Conservation (phyloP, 345 rosid species). For the Toxicodendron radicans region DNA sequence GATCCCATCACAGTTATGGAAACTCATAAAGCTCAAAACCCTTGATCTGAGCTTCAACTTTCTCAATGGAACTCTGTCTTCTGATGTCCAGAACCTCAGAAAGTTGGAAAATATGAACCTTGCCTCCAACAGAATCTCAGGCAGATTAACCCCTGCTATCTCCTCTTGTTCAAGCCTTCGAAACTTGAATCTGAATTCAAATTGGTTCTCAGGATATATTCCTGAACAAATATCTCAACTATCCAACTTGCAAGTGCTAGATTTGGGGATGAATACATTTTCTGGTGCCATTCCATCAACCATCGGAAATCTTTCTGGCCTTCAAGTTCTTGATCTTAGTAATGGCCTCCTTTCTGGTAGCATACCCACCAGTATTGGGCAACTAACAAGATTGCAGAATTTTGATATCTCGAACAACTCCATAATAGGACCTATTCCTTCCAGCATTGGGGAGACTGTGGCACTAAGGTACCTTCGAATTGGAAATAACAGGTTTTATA, state of each 20-base stretch:
- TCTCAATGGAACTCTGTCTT: constrained; percentile 15
- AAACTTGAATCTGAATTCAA: constrained; percentile 16
- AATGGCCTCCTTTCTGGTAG: constrained; percentile 13
- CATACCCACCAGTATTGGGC: constrained; percentile 8
- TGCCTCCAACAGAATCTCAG: constrained; percentile 15
- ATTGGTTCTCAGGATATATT: constrained; percentile 14
- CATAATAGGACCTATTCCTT: constrained; percentile 13
- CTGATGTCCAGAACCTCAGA: constrained; percentile 7
- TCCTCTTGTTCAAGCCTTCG: constrained; percentile 5
- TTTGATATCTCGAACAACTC: constrained; percentile 19
- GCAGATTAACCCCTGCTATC: constrained; percentile 6
- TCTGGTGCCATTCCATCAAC: constrained; percentile 10
- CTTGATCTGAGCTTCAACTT: constrained; percentile 13
- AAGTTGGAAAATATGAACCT: constrained; percentile 9
- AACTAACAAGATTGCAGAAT: background rate
- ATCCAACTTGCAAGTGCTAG: constrained; percentile 16
- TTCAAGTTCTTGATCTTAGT: constrained; percentile 16
- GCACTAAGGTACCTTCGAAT: constrained; percentile 11
- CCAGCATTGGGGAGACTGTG: background rate
- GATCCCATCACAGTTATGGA: constrained; percentile 16
- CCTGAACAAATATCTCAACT: constrained; percentile 3
- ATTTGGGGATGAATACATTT: constrained; percentile 9
- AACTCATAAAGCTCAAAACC: constrained; percentile 6
- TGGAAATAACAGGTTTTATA: constrained; percentile 6
- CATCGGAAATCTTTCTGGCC: constrained; percentile 10